Evolutionary conservation across 2,329 filamentous ascomycete species (phyloP).

Genomic region (Aspergillus terreus): DNA sequence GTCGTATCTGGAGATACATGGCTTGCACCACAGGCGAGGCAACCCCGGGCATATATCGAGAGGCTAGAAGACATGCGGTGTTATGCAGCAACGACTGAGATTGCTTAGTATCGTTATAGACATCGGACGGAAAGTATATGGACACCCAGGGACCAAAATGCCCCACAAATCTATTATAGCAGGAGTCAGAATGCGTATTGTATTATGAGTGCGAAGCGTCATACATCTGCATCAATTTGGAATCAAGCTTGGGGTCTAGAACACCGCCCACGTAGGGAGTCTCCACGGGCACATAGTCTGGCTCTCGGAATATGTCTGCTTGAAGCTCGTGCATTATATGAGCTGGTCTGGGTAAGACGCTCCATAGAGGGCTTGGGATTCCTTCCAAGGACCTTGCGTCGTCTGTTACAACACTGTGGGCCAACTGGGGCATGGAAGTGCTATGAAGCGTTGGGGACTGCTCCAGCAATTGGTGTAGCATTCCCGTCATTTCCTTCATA

Average conservation of each 20-base stretch:
- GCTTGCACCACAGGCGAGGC: constrained; percentile 24
- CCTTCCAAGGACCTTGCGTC: constrained; percentile 20
- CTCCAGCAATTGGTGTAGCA: constrained; percentile 31
- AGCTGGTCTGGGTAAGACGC: constrained; percentile 26
- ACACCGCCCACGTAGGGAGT: constrained; percentile 23
- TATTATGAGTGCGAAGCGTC: constrained; percentile 1
- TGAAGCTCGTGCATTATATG: constrained; percentile 32
- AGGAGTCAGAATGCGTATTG: too few relatives aligned
- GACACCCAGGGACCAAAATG: constrained; percentile 32
- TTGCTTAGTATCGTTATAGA: constrained; percentile 19
- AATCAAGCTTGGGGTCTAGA: constrained; percentile 28
- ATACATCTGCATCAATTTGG: constrained; percentile 31
- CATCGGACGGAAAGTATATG: constrained; percentile 25
- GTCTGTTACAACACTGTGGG: constrained; percentile 21
- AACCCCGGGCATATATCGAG: constrained; percentile 31
- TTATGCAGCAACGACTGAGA: constrained; percentile 30
- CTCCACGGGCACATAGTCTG: constrained; percentile 20
- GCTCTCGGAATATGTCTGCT: constrained; percentile 27
- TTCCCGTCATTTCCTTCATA: constrained; percentile 33
- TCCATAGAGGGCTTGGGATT: constrained; percentile 11
- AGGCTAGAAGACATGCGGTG: constrained; percentile 30
- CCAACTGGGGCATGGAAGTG: constrained; percentile 13
- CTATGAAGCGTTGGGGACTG: constrained; percentile 17
- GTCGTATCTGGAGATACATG: constrained; percentile 31
- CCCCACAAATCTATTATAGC: constrained; percentile 23